Base-by-base conservation (phyloP, 202 grass and related monocot species). In the Dendrocalamus latiflorus region DNA sequence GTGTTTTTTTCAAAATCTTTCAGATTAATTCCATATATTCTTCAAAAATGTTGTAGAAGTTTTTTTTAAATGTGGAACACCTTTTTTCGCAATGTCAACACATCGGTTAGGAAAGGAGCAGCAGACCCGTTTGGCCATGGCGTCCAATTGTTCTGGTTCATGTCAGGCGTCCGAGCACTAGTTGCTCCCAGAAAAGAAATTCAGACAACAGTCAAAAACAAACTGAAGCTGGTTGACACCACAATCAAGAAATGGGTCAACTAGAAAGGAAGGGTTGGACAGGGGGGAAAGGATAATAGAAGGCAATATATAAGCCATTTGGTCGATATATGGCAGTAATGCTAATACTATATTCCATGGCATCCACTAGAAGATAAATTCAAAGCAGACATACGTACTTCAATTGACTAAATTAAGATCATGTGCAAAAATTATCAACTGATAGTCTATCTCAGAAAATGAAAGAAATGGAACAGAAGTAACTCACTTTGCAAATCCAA, bases 401-500 rank as follows among this genome's bases (percentile, higher is more conserved):
- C 69, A 68, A 43, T 68, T 81, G 25, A 65, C 22, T 75, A 76
- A 61, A 69, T 37, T 21, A 72, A 70, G 5, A 61, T 37, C 39
- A 75, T 84, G 26, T 49, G 14, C 21, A 33, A 24, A 61, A 70
- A 61, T 34, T 34, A 74, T 33, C 14, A 44, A 76, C n/a, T 59
- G 22, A 72, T 39, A 65, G 66, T 85, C 51, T 44, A 78, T 82
- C 22, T 30, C 63, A 33, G 45, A 33, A 60, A 68, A 77, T 39
- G 25, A 65, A 88, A 68, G 24, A 75, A 79, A 75, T 25, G 8
- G 56, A 81, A 70, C 45, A 80, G 62, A 58, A 43, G 72, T 63
- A 80, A 94, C 90, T 90, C 71, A 98, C 95, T 93, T 98, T 76
- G 95, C 95, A 93, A 98, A 98, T 84, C 92, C 95, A 85, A 98